Percentiles rank a stretch among this genome's conserved stretches.
Evolutionary conservation across 2,329 filamentous ascomycete genomes (phyloP).

Genomic region (Ophiostoma tasmaniense): DNA sequence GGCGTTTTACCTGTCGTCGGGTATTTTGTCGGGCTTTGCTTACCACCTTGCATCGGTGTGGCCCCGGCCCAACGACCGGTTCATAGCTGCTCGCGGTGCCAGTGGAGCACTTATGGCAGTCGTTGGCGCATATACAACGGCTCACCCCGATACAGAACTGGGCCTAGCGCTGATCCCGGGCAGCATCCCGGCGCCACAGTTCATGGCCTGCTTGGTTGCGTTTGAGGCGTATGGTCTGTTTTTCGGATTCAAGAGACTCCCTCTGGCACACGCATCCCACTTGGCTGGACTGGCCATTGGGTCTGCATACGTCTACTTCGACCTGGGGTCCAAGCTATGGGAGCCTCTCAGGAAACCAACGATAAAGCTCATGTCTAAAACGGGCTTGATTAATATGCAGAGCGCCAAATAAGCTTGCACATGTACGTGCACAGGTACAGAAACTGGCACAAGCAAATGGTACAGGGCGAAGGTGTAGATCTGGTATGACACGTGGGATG

Average conservation of each 20-base stretch:
- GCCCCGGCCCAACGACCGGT: slow-evolving; percentile 18
- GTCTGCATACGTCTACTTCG: slow-evolving; percentile 22
- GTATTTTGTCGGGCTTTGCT: slow-evolving; percentile 21
- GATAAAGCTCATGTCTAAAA: not conserved
- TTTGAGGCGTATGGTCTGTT: slow-evolving; percentile 24
- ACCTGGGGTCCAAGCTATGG: slow-evolving; percentile 19
- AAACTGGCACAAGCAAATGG: not conserved
- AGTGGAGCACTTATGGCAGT: slow-evolving; percentile 24
- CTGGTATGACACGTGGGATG: not conserved
- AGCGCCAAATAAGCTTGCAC: not conserved
- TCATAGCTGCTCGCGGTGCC: slow-evolving; percentile 22
- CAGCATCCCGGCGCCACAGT: slow-evolving; percentile 20
- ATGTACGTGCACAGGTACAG: not conserved
- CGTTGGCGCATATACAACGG: slow-evolving; percentile 22
- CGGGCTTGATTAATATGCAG: not conserved
- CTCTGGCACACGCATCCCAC: slow-evolving; percentile 22
- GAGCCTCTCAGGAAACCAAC: slow-evolving; percentile 16
- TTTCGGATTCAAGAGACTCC: slow-evolving; percentile 20
- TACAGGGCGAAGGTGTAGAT: not conserved
- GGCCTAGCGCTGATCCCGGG: slow-evolving; percentile 21
- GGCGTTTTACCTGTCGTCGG: slow-evolving; percentile 24
- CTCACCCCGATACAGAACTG: slow-evolving; percentile 19
- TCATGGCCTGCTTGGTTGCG: slow-evolving; percentile 16
- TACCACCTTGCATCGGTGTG: slow-evolving; percentile 21
- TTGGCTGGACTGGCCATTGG: slow-evolving; percentile 23